Base-by-base conservation (phyloP, 2,329 filamentous ascomycete species). In the Alternaria burnsii region DNA sequence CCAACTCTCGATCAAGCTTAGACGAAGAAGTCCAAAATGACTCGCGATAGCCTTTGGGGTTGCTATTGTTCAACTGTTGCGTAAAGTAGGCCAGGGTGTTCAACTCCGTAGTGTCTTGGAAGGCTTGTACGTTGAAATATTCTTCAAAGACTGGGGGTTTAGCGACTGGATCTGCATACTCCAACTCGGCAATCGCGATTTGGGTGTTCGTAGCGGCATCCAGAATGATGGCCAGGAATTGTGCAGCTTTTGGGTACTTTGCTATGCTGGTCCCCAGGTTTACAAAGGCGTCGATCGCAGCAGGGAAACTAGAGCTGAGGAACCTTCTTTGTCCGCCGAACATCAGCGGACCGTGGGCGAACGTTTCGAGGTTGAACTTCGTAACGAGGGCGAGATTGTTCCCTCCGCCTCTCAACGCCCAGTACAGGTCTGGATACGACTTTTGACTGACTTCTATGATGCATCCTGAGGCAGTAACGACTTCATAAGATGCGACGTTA, bases 401-500 rank as follows among this genome's bases (percentile, higher is more conserved):
- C 38, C 67, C 68, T 3, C 72, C 71, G 9, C 78, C 77, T 26
- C 76, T 71, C 8, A 79, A 67, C 1, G 75, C 76, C 56, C 63
- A 71, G 67, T 75, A 80, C 14, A 80, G 76, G 42, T 82, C 80
- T 3, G 59, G 57, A 52, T 81, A 78, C 24, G 76, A 66, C 0
- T 54, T 57, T 5, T 55, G 48, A 22, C 68, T 70, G n/a, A 70
- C 76, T 14, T 67, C 68, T 5, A 68, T 20, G 20, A 67, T 64
- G 0, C 63, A 47, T 0, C 67, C 60, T 0, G 61, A 65, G 1
- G 70, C 71, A 6, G 75, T 77, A 4, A 79, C 75, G 8, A 70
- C 57, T 52, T 80, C 72, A 41, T 67, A 78, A 34, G 71, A 67
- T 1, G 67, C 64, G 6, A 80, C 72, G 16, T 72, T 76, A 53